phyloP scores from a whole-genome alignment of 305 asterid species.

The Salvia sclarea region DNA sequence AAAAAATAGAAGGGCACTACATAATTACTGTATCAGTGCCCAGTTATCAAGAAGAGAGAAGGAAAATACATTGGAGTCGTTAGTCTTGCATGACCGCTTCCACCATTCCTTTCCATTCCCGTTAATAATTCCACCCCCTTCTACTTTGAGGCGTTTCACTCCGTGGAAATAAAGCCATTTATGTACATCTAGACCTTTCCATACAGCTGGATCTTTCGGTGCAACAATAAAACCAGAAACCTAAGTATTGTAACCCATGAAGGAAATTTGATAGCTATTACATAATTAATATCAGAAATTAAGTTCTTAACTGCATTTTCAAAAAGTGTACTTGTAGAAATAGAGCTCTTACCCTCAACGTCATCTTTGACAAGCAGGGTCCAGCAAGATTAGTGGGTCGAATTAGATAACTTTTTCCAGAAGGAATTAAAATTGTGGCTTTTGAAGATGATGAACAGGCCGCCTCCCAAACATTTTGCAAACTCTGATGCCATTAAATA shows the following conservation, averaged over 20 bases:
- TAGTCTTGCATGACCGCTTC: slow-evolving; percentile 85
- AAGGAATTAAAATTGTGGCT: slow-evolving; percentile 51
- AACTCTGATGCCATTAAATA: slow-evolving; percentile 43
- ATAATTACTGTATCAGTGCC: background rate
- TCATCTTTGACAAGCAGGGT: slow-evolving; percentile 65
- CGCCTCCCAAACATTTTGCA: slow-evolving; percentile 55
- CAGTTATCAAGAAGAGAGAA: slow-evolving; percentile 18
- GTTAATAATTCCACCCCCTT: slow-evolving; percentile 71
- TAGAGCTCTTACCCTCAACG: slow-evolving; percentile 50
- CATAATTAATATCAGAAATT: background rate
- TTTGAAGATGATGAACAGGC: slow-evolving; percentile 56
- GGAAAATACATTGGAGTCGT: slow-evolving; percentile 57
- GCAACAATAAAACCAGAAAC: slow-evolving; percentile 63
- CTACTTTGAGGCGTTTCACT: slow-evolving; percentile 58
- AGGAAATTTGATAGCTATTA: background rate
- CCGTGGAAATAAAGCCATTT: slow-evolving; percentile 84
- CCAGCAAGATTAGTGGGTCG: slow-evolving; percentile 60
- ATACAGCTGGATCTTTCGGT: slow-evolving; percentile 67
- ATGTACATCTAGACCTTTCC: slow-evolving; percentile 63
- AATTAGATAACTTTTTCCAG: slow-evolving; percentile 44
- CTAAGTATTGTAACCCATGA: slow-evolving; percentile 28
- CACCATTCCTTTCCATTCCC: slow-evolving; percentile 86
- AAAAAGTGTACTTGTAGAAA: slow-evolving; percentile 1
- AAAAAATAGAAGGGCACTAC: background rate
- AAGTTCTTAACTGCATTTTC: background rate